A percentile compares a stretch with the other conserved stretches of the same genome.
Conservation (phyloP, 768 basidiomycete species). For the Boletus patriciae region DNA sequence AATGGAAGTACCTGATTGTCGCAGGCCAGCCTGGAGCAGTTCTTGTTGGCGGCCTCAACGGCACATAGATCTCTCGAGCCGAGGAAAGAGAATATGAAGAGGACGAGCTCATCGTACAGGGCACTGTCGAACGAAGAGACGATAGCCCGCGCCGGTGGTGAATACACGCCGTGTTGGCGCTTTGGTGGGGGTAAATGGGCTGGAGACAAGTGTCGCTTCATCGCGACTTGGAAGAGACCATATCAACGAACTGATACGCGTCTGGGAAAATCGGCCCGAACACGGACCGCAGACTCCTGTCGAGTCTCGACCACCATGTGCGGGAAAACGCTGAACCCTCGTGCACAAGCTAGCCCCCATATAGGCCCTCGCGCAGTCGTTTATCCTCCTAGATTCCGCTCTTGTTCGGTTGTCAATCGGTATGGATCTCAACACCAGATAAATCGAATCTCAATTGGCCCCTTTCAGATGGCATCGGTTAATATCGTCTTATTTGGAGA, state of each 20-base stretch:
- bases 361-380: conserved; percentile 1
- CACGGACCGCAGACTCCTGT: neutral
- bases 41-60: conserved; percentile 58
- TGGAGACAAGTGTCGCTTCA: conserved; percentile 51
- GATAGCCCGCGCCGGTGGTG: conserved; percentile 12
- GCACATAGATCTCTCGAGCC: conserved; percentile 66
- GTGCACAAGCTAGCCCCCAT: no score
- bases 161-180: conserved; percentile 41
- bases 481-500: conserved; percentile 48
- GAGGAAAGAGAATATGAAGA: conserved; percentile 72
- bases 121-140: conserved; percentile 50
- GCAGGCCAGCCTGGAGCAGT: conserved; percentile 64
- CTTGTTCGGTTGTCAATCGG: neutral
- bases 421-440: neutral
- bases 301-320: no score
- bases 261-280: conserved; percentile 14
- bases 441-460: neutral
- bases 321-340: no score
- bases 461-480: conserved; percentile 15
- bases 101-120: conserved; percentile 74
- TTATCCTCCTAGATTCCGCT: neutral
- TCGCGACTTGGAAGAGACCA: neutral
- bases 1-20: conserved; percentile 58
- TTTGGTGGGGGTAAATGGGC: conserved; percentile 56
- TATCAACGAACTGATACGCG: neutral